Evolutionary conservation across 2,329 filamentous ascomycete species (phyloP).

Genomic region (Trichoderma polysporum): DNA sequence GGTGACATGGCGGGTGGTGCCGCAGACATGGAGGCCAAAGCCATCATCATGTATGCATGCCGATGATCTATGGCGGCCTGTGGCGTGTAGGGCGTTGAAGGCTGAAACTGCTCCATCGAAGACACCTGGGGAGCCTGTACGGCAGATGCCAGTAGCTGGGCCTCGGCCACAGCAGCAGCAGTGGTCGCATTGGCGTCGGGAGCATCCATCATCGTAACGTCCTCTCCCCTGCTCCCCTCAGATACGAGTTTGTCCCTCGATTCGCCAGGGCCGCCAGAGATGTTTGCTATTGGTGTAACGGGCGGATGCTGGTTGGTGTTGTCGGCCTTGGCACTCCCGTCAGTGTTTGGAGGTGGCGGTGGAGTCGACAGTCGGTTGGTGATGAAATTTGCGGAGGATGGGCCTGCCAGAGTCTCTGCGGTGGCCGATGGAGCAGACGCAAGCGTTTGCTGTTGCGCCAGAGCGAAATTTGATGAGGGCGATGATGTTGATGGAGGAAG

Average conservation of each 20-base stretch:
- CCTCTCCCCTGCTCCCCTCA: slow-evolving; percentile 3
- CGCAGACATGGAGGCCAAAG: slow-evolving; percentile 41
- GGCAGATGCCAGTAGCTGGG: slow-evolving; percentile 3
- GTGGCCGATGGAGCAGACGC: background rate
- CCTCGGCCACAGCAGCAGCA: slow-evolving; percentile 12
- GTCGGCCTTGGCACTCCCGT: slow-evolving; percentile 1
- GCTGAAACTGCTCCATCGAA: slow-evolving; percentile 30
- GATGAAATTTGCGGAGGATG: background rate
- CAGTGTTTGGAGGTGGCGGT: slow-evolving; percentile 12
- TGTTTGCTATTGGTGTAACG: slow-evolving; percentile 6
- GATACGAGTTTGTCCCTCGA: background rate
- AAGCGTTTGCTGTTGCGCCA: slow-evolving; percentile 3
- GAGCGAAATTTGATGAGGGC: background rate
- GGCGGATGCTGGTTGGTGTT: slow-evolving; percentile 1
- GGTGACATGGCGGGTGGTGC: slow-evolving; percentile 40
- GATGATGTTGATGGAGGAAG: background rate
- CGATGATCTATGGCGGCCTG: slow-evolving; percentile 37
- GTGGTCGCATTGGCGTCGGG: slow-evolving; percentile 5
- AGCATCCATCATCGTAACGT: slow-evolving; percentile 26
- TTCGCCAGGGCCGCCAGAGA: background rate
- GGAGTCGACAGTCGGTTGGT: slow-evolving; percentile 17
- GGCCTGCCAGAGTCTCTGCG: background rate
- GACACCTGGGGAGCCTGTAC: slow-evolving; percentile 21
- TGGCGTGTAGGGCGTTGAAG: slow-evolving; percentile 37
- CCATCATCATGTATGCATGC: slow-evolving; percentile 48